A percentile compares a stretch with the other conserved stretches of the same genome.
These are phyloP conservation scores for Tricholoma flavovirens DNA, from an alignment of 768 basidiomycete species.

Conservation along the genomic window DNA sequence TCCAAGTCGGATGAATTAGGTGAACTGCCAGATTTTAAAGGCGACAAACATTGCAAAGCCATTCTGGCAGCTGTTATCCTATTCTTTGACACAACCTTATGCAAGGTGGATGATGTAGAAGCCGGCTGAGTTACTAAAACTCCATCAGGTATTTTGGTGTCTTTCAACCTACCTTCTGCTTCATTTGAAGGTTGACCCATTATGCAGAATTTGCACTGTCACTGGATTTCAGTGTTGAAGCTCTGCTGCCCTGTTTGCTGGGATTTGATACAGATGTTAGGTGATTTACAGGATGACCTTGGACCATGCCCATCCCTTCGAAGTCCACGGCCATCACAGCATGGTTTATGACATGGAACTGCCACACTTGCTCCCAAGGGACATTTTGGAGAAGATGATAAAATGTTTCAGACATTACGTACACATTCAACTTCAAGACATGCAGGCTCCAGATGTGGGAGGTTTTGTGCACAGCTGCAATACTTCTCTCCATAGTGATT, in stretches of 20 bases:
- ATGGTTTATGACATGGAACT: not conserved
- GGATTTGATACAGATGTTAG: not conserved
- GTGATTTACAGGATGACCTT: not conserved
- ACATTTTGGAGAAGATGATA: not conserved
- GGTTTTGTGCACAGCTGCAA: not conserved
- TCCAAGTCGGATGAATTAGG: not conserved
- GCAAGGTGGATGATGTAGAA: not conserved
- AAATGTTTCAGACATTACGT: not conserved
- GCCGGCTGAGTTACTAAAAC: not conserved
- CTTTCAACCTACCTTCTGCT: too few species aligned
- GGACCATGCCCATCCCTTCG: not conserved
- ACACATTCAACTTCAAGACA: not conserved
- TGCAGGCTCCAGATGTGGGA: not conserved
- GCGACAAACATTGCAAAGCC: not conserved
- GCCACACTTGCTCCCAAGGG: not conserved
- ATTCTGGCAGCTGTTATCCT: not conserved
- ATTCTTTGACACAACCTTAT: not conserved
- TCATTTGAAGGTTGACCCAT: too few species aligned
- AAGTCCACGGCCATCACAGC: not conserved
- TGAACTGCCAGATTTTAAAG: not conserved
- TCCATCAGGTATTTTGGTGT: too few species aligned
- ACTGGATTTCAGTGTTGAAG: not conserved
- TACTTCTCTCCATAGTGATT: not conserved
- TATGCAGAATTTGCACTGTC: not conserved
- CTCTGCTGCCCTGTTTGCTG: not conserved